Conservation (phyloP, 192 early-diverging fungal species). For the Rhizoclosmatium globosum region DNA sequence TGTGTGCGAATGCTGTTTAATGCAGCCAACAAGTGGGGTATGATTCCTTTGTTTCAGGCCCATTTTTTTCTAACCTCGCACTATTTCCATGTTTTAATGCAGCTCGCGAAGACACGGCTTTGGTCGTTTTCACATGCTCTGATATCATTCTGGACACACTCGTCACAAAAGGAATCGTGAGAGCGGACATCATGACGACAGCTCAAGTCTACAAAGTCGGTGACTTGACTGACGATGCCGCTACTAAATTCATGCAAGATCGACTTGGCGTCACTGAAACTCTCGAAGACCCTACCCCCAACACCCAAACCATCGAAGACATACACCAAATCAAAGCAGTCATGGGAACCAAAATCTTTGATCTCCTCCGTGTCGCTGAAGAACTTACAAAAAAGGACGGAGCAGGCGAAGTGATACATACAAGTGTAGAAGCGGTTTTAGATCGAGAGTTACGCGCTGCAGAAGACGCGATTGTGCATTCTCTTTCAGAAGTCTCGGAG, state of each 20-base stretch:
- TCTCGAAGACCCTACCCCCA: neutral
- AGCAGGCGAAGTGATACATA: neutral
- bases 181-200: neutral
- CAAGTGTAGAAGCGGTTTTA: neutral
- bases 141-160: neutral
- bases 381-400: slow-evolving; percentile 27
- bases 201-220: slow-evolving; percentile 35
- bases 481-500: neutral
- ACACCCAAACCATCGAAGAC: neutral
- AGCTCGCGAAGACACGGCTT: slow-evolving; percentile 37
- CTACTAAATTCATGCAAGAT: slow-evolving; percentile 19
- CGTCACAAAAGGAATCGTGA: neutral
- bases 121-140: slow-evolving; percentile 26
- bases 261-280: neutral
- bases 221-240: neutral
- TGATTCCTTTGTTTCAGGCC: too few species aligned
- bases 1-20: slow-evolving; percentile 37
- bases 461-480: neutral
- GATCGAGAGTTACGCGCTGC: neutral
- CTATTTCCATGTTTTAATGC: too few species aligned
- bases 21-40: slow-evolving; percentile 37
- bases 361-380: slow-evolving; percentile 26
- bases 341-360: slow-evolving; percentile 31
- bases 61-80: too few species aligned
- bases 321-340: neutral